Conservation (phyloP, 2,329 filamentous ascomycete genomes). For the Harringtonia lauricola region DNA sequence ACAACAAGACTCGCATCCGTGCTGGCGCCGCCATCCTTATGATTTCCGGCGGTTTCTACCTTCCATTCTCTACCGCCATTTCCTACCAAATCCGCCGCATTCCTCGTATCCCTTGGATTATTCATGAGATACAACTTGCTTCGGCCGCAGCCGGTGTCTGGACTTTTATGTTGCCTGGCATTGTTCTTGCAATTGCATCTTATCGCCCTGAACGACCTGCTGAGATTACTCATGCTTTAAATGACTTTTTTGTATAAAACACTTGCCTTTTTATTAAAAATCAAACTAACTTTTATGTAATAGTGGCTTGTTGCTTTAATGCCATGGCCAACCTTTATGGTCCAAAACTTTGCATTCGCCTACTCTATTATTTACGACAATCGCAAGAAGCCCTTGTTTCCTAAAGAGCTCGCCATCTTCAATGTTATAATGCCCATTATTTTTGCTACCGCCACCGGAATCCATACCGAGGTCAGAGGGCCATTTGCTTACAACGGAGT, state of each 20-base stretch:
- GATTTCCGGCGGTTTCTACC: constrained; percentile 6
- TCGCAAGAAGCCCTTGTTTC: constrained; percentile 5
- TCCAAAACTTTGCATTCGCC: constrained; percentile 6
- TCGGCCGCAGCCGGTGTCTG: constrained; percentile 4
- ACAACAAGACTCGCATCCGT: constrained; percentile 4
- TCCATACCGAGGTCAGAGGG: constrained; percentile 2
- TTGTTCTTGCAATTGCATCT: constrained; percentile 5
- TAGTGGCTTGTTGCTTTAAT: constrained; percentile 7
- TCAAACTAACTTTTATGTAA: background rate
- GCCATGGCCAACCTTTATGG: constrained; percentile 6
- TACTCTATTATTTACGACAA: constrained; percentile 6
- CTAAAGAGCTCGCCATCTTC: constrained; percentile 5
- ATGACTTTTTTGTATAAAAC: constrained; percentile 4
- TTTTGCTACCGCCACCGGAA: constrained; percentile 4
- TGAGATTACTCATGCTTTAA: constrained; percentile 1
- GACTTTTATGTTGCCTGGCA: constrained; percentile 6
- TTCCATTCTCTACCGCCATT: constrained; percentile 6
- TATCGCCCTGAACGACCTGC: constrained; percentile 1
- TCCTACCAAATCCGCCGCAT: constrained; percentile 8
- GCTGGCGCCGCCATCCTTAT: constrained; percentile 4
- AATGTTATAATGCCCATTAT: constrained; percentile 7
- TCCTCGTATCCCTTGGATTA: constrained; percentile 6
- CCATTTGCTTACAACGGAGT: constrained; percentile 5
- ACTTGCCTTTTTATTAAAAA: background rate
- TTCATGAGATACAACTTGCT: constrained; percentile 5